Percentiles rank a stretch among this genome's conserved stretches.
phyloP scores from a whole-genome alignment of 2,329 filamentous ascomycete genomes.

The Xylaria arbuscula region DNA sequence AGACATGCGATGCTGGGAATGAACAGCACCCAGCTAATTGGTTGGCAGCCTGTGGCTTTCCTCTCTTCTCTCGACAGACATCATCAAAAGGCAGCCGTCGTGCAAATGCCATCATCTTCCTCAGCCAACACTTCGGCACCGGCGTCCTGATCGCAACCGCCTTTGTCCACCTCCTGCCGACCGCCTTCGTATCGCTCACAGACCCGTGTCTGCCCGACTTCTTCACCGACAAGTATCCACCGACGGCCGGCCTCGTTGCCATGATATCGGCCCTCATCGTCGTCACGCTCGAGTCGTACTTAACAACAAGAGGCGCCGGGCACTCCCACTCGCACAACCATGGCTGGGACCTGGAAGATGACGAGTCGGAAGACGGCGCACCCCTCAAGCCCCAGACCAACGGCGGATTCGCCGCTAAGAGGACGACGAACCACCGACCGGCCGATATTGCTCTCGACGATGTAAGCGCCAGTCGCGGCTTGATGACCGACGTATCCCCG shows the following conservation, averaged over 20 bases:
- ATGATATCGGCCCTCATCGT: conserved; percentile 86
- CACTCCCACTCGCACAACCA: conserved; percentile 69
- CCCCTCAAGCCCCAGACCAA: conserved; percentile 45
- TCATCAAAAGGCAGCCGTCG: conserved; percentile 62
- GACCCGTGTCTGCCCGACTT: conserved; percentile 79
- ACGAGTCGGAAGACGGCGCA: conserved; percentile 49
- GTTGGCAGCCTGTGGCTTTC: conserved; percentile 70
- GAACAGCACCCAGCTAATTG: neutral
- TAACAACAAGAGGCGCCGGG: conserved; percentile 76
- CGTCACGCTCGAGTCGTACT: conserved; percentile 87
- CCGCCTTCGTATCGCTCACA: conserved; percentile 73
- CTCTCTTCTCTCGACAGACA: conserved; percentile 70
- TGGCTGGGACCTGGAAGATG: conserved; percentile 61
- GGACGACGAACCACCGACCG: conserved; percentile 56
- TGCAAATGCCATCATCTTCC: conserved; percentile 70
- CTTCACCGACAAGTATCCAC: conserved; percentile 82
- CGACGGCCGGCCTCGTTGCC: conserved; percentile 82
- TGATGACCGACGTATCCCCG: conserved; percentile 69
- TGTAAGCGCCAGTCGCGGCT: conserved; percentile 62
- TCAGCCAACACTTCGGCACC: conserved; percentile 81
- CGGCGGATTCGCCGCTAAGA: conserved; percentile 54
- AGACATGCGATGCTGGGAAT: neutral
- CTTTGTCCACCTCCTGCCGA: conserved; percentile 81
- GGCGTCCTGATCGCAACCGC: conserved; percentile 88
- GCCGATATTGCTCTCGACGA: conserved; percentile 64